phyloP scores from a whole-genome alignment of 129 eudicot species.

The Artemisia annua region DNA sequence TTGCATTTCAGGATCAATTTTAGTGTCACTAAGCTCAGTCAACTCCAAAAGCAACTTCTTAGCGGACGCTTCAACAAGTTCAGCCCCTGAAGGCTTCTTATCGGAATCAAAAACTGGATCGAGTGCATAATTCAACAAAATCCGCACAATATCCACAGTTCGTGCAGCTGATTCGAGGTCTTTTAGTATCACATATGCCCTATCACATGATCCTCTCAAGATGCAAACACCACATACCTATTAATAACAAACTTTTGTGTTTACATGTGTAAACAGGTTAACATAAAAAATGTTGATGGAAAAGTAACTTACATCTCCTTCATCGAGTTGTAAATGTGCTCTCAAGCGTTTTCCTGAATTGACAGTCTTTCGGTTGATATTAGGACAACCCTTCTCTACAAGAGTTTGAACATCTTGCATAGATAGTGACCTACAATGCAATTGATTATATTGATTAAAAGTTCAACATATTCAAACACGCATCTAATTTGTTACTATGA shows the following conservation, averaged over 20 bases:
- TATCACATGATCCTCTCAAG: slow-evolving; percentile 85
- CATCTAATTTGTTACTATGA: background rate
- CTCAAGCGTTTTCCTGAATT: slow-evolving; percentile 91
- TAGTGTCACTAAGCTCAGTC: slow-evolving; percentile 64
- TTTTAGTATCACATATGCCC: slow-evolving; percentile 59
- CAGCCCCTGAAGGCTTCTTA: slow-evolving; percentile 48
- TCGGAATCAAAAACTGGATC: slow-evolving; percentile 64
- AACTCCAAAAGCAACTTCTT: slow-evolving; percentile 71
- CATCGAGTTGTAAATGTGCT: slow-evolving; percentile 64
- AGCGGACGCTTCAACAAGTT: slow-evolving; percentile 59
- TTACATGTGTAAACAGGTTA: slow-evolving; percentile 4
- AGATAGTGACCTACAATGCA: slow-evolving; percentile 61
- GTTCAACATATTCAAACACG: background rate
- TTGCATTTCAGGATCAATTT: slow-evolving; percentile 48
- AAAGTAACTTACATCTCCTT: slow-evolving; percentile 73
- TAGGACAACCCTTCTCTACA: slow-evolving; percentile 85
- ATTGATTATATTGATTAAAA: background rate
- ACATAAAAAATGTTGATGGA: background rate
- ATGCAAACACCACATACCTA: slow-evolving; percentile 79
- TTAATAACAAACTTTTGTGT: background rate
- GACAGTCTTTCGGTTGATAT: slow-evolving; percentile 64
- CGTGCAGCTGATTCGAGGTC: slow-evolving; percentile 68
- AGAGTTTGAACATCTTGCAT: slow-evolving; percentile 58
- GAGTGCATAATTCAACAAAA: slow-evolving; percentile 72
- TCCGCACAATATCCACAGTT: slow-evolving; percentile 80